Conservation (phyloP, 495 filamentous ascomycete species). For the Aspergillus olivimuriae region DNA sequence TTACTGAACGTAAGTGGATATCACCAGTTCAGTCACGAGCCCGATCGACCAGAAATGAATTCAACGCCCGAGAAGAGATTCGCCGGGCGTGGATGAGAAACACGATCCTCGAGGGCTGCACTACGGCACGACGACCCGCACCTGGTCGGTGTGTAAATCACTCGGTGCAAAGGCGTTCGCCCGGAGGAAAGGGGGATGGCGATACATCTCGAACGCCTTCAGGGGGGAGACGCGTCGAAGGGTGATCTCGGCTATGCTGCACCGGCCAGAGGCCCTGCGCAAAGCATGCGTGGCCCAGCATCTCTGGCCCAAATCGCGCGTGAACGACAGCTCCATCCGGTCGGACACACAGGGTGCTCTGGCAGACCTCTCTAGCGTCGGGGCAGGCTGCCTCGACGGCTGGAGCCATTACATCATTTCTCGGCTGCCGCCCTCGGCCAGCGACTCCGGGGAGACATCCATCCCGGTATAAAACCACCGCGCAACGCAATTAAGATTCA, state of each 20-base stretch:
- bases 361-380: too few species aligned
- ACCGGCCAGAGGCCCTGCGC: slow-evolving; percentile 14
- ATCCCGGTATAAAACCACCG: slow-evolving; percentile 9
- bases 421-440: slow-evolving; percentile 1
- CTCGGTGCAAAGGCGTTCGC: background rate
- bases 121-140: background rate
- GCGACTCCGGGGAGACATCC: background rate
- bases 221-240: too few species aligned
- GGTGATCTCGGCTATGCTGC: slow-evolving; percentile 27
- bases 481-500: background rate
- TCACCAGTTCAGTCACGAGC: background rate
- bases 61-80: background rate
- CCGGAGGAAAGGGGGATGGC: background rate
- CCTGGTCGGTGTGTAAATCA: slow-evolving; percentile 2
- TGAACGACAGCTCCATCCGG: too few species aligned
- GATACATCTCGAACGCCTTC: background rate
- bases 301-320: too few species aligned
- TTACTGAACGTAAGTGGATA: too few species aligned
- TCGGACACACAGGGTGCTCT: too few species aligned
- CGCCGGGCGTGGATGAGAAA: background rate
- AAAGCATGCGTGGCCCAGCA: slow-evolving; percentile 1
- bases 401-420: slow-evolving; percentile 11
- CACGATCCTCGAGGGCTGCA: background rate
- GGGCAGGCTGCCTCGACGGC: too few species aligned
- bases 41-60: background rate